Conservation (phyloP, 78 protist genomes). For the Planoprotostelium fungivorum region DNA sequence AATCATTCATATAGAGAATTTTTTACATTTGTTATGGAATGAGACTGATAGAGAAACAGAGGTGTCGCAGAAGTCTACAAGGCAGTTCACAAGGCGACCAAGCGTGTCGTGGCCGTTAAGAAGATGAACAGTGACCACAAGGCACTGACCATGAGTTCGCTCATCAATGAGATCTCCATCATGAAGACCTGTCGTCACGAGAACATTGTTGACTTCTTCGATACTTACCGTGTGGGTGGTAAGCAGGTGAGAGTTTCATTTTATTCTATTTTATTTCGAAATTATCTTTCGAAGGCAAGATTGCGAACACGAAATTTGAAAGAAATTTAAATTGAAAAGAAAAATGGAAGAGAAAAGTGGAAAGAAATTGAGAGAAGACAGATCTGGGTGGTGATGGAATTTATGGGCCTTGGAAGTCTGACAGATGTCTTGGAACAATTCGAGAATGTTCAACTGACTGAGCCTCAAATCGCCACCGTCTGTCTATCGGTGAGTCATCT, state of each 20-base stretch:
- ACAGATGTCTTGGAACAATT: slow-evolving; percentile 50
- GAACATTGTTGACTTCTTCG: slow-evolving; percentile 62
- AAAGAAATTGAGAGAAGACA: no score
- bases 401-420: slow-evolving; percentile 59
- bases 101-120: slow-evolving; percentile 59
- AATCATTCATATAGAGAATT: no score
- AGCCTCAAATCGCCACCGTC: background rate
- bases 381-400: slow-evolving; percentile 83
- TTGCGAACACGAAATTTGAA: no score
- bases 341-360: no score
- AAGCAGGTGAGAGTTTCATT: no score
- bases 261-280: no score
- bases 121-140: slow-evolving; percentile 49
- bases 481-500: slow-evolving; percentile 11
- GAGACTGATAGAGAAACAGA: no score
- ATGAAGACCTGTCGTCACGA: slow-evolving; percentile 62
- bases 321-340: no score
- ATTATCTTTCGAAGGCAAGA: no score
- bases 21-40: no score
- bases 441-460: background rate
- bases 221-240: slow-evolving; percentile 44
- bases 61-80: slow-evolving; percentile 74
- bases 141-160: slow-evolving; percentile 39
- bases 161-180: slow-evolving; percentile 65
- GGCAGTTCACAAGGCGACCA: slow-evolving; percentile 24